Conservation (phyloP, 305 asterid species). For the Fraxinus velutina region DNA sequence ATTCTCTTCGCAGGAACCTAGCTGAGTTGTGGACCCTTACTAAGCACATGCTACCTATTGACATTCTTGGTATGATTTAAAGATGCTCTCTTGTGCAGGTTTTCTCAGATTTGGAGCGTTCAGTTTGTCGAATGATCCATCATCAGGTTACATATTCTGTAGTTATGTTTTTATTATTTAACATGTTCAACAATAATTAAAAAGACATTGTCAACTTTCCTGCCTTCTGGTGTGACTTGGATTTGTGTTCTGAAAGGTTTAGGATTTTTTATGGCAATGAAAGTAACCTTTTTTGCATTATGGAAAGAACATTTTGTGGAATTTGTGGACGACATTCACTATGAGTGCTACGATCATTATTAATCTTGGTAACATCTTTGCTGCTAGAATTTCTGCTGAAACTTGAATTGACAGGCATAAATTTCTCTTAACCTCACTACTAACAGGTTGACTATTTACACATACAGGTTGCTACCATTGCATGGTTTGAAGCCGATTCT, state of each 20-base stretch:
- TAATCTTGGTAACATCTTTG: constrained; percentile 2
- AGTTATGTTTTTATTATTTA: constrained; percentile 13
- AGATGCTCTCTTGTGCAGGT: constrained; percentile 52
- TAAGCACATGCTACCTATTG: constrained; percentile 8
- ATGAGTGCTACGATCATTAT: constrained; percentile 15
- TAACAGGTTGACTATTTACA: constrained; percentile 25
- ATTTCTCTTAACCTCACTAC: constrained; percentile 22
- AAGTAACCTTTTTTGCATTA: neutral
- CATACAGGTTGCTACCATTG: constrained; percentile 96
- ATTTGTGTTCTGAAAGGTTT: constrained; percentile 5
- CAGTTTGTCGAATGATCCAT: constrained; percentile 95
- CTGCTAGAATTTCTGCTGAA: constrained; percentile 21
- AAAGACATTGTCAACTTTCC: constrained; percentile 5
- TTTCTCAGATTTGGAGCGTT: constrained; percentile 98
- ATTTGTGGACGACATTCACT: neutral
- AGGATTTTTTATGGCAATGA: neutral
- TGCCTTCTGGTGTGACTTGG: neutral
- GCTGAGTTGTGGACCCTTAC: neutral
- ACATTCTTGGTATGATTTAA: constrained; percentile 13
- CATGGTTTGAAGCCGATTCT: constrained; percentile 99
- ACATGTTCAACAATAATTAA: neutral
- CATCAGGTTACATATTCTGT: constrained; percentile 63
- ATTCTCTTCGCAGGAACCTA: constrained; percentile 9
- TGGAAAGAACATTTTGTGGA: constrained; percentile 10
- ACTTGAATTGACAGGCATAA: neutral